Evolutionary conservation across 371 early-diverging fungal species (phyloP).

Genomic region (Apophysomyces elegans): DNA sequence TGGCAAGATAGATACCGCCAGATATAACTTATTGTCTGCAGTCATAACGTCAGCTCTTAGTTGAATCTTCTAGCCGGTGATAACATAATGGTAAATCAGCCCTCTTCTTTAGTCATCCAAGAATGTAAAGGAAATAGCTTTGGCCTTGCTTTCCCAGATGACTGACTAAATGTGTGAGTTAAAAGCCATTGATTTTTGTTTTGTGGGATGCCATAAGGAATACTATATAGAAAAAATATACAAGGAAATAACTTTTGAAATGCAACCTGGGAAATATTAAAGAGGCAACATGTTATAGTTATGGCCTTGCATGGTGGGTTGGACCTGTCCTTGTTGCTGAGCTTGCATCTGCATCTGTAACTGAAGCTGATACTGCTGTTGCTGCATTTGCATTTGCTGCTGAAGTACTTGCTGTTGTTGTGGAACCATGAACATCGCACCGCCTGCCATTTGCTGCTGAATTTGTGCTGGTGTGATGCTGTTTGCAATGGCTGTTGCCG

Average conservation of each 20-base stretch:
- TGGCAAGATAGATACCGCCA: too few species aligned
- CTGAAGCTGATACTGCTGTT: constrained; percentile 13
- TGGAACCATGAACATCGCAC: constrained; percentile 9
- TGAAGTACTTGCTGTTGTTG: constrained; percentile 8
- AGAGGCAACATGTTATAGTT: constrained; percentile 6
- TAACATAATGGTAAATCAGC: too few species aligned
- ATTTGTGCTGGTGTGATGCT: constrained; percentile 14
- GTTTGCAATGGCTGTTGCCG: constrained; percentile 29
- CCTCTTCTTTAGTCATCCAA: too few species aligned
- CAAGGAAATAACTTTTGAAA: constrained; percentile 3
- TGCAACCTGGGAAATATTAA: neutral
- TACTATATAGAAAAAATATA: constrained; percentile 1
- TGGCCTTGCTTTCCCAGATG: too few species aligned
- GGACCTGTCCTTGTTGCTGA: constrained; percentile 12
- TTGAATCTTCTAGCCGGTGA: too few species aligned
- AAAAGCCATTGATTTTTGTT: neutral
- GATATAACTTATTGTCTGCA: too few species aligned
- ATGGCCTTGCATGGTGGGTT: constrained; percentile 1
- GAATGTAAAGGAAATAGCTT: too few species aligned
- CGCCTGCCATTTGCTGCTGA: constrained; percentile 12
- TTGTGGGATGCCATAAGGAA: constrained; percentile 2
- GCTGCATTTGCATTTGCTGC: constrained; percentile 10
- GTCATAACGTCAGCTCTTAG: too few species aligned
- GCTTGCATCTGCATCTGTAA: constrained; percentile 13
- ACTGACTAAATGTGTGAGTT: too few species aligned